Evolutionary conservation across 306 rosid genomes (phyloP), one percentile per base, ranked within the genome.

Genomic region (Cicer judaicum): DNA sequence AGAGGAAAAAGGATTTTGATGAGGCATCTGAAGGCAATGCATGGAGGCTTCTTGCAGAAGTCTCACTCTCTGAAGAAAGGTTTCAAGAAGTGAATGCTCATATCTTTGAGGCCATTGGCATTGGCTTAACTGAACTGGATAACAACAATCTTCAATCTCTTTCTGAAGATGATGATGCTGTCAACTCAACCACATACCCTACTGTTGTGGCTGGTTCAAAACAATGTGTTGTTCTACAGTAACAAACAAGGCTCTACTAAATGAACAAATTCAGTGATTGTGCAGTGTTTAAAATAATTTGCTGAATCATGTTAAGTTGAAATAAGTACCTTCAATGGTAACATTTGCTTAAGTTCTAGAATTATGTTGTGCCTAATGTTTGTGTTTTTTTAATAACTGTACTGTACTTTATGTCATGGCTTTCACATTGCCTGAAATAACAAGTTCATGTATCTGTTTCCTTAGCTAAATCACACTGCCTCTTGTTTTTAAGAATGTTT

Each of bases 1-100:
- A 93, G 90, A 88, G 98, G 89, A 91, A 83, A 86, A 80, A 87
- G 83, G 98, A 93, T 74, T 93, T 77, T n/a, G 96, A 89, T 0
- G 98, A 89, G 84, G 98, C 98, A 0, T 91, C 97, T 16, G 97
- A 93, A 82, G 92, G 83, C 80, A 91, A 93, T 70, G 98, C 98
- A 38, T 89, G 97, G 91, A 88, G 85, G 84, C 98, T 93, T 63
- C 98, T 93, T 41, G 98, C 97, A 0, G 98, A 84, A 88, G 98
- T 93, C 11, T 93, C 98, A 13, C 93, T 93, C 43, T 93, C 98
- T 1, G 91, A 89, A 70, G 97, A 83, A 79, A 86, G 98, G 85
- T 93, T 91, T 71, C 84, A 84, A 77, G 98, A 93, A 86, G 98
- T 93, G 80, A 81, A 68, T 39, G 89, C 88, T 39, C 87, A 91